Evolutionary conservation across 2,329 filamentous ascomycete species (phyloP).

Genomic region (Colletotrichum euphorbiae): DNA sequence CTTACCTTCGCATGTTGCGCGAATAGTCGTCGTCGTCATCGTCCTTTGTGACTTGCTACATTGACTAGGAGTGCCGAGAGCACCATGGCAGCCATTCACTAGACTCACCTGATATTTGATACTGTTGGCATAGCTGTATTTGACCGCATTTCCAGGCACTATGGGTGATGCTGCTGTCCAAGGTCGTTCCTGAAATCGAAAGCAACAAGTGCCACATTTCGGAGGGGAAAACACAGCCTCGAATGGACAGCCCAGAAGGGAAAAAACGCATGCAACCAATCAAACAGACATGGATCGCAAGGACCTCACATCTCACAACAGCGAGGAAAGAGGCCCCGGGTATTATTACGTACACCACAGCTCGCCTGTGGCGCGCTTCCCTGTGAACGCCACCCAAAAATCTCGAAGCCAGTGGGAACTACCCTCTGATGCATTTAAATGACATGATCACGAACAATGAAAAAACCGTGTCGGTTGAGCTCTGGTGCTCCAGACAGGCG

Average conservation of each 20-base stretch:
- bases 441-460: slow-evolving; percentile 32
- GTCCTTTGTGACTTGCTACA: too few relatives aligned
- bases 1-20: too few relatives aligned
- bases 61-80: too few relatives aligned
- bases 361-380: slow-evolving; percentile 2
- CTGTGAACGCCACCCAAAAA: slow-evolving; percentile 14
- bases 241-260: not conserved
- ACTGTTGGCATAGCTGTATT: not conserved
- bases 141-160: not conserved
- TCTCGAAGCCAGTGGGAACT: slow-evolving; percentile 2
- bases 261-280: not conserved
- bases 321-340: slow-evolving; percentile 39
- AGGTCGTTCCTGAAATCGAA: not conserved
- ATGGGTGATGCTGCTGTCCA: too few relatives aligned
- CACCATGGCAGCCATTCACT: not conserved
- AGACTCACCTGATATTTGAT: not conserved
- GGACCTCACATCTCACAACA: slow-evolving; percentile 38
- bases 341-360: slow-evolving; percentile 36
- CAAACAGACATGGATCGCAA: slow-evolving; percentile 28
- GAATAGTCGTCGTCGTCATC: too few relatives aligned
- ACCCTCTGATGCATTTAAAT: not conserved
- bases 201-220: too few relatives aligned
- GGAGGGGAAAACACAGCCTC: not conserved
- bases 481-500: not conserved
- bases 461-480: not conserved